These are phyloP conservation scores for Phytophthora meadii DNA, from an alignment of 352 stramenopile species.

Conservation along the genomic window DNA sequence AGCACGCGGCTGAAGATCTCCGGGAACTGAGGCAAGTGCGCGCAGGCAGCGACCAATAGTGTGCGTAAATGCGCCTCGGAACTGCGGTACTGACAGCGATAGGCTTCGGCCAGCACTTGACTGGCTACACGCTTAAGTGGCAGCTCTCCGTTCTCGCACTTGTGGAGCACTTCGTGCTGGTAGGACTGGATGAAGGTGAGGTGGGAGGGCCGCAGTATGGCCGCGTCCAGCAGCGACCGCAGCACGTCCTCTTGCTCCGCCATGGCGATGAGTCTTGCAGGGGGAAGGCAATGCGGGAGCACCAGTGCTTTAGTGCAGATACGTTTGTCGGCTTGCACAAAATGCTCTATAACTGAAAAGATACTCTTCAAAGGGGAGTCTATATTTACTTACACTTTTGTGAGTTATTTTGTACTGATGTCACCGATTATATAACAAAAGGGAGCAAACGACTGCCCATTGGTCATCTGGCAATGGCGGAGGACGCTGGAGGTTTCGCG, in stretches of 20 bases:
- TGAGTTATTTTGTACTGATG: not conserved
- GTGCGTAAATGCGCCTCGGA: slow-evolving; percentile 62
- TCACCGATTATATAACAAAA: slow-evolving; percentile 9
- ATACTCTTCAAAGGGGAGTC: too few relatives aligned
- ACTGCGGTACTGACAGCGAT: slow-evolving; percentile 60
- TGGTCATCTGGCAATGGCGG: slow-evolving; percentile 49
- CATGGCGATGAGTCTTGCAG: slow-evolving; percentile 17
- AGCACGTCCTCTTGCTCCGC: slow-evolving; percentile 68
- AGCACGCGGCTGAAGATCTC: slow-evolving; percentile 63
- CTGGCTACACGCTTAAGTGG: slow-evolving; percentile 72
- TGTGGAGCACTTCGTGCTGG: slow-evolving; percentile 71
- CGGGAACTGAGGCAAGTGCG: slow-evolving; percentile 50
- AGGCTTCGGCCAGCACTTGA: slow-evolving; percentile 62
- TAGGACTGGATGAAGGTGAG: slow-evolving; percentile 65
- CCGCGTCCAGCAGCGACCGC: slow-evolving; percentile 60
- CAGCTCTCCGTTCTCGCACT: slow-evolving; percentile 63
- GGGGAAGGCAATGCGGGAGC: slow-evolving; percentile 4
- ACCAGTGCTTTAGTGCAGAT: slow-evolving; percentile 29
- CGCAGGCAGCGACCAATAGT: slow-evolving; percentile 48
- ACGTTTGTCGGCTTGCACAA: slow-evolving; percentile 4
- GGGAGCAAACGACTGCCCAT: slow-evolving; percentile 3
- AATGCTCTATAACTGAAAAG: not conserved
- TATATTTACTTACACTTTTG: too few relatives aligned
- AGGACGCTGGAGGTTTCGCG: slow-evolving; percentile 57
- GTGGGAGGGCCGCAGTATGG: slow-evolving; percentile 58